Conservation (phyloP, 2,329 filamentous ascomycete genomes). For the Microsporum audouinii region DNA sequence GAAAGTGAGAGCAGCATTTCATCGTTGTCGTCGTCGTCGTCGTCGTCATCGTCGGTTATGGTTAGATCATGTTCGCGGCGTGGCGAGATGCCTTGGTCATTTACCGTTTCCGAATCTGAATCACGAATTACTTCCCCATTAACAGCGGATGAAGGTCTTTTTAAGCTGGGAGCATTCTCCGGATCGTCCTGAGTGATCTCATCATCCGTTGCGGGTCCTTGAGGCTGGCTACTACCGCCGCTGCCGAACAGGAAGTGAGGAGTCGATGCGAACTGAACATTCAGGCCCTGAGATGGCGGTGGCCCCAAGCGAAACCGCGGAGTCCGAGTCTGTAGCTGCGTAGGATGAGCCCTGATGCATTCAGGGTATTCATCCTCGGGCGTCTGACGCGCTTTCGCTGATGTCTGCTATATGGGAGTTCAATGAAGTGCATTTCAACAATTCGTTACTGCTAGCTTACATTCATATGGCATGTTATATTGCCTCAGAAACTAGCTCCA, state of each 20-base stretch:
- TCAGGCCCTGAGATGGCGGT: conserved; percentile 6
- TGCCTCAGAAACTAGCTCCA: background rate
- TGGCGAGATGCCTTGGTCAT: background rate
- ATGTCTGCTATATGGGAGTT: background rate
- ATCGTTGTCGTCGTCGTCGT: conserved; percentile 20
- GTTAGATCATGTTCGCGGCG: background rate
- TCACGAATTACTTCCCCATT: conserved; percentile 11
- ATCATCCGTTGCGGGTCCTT: background rate
- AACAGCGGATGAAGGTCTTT: background rate
- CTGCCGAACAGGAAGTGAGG: conserved; percentile 13
- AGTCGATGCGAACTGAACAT: conserved; percentile 13
- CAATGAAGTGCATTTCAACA: background rate
- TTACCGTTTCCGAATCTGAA: conserved; percentile 6
- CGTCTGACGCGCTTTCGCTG: background rate
- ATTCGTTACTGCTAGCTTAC: background rate
- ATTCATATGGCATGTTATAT: conserved; percentile 1
- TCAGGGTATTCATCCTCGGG: background rate
- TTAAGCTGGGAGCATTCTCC: background rate
- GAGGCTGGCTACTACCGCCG: background rate
- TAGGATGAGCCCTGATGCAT: background rate
- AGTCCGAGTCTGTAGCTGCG: conserved; percentile 1
- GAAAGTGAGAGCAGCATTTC: conserved; percentile 21
- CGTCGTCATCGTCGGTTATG: conserved; percentile 12
- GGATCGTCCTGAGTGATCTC: conserved; percentile 7
- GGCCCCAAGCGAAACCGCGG: conserved; percentile 14